Evolutionary conservation across 441 rosid genomes (phyloP).

Genomic region (Flueggea neowawraea): DNA sequence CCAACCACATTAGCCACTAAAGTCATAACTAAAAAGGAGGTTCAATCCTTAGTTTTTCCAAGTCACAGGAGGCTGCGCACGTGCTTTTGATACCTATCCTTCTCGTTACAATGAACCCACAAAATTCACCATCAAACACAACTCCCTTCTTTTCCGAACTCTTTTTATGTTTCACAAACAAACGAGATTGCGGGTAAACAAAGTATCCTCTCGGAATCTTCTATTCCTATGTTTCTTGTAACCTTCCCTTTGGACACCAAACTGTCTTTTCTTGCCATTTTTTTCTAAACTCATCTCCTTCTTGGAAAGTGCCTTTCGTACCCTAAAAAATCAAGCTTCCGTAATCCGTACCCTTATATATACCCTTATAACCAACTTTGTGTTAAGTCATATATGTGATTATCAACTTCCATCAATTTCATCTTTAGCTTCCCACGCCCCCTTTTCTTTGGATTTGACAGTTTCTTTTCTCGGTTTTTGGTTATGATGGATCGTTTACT

Average conservation of each 20-base stretch:
- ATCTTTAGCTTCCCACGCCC: background rate
- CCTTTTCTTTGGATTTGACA: background rate
- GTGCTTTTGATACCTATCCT: background rate
- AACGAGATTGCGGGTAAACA: background rate
- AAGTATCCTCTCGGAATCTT: background rate
- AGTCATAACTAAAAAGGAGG: no score
- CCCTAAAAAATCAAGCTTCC: background rate
- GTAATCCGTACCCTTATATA: no score
- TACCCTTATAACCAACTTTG: no score
- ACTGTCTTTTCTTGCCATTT: background rate
- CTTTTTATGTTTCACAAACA: background rate
- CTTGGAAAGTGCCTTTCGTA: background rate
- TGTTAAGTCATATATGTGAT: background rate
- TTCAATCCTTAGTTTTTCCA: background rate
- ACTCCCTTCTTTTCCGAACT: background rate
- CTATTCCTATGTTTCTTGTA: background rate
- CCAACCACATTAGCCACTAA: no score
- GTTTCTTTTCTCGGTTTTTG: background rate
- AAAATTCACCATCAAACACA: background rate
- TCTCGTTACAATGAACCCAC: background rate
- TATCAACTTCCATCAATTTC: background rate
- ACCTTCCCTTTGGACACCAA: background rate
- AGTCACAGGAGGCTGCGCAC: slow-evolving; percentile 2
- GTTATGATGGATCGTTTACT: slow-evolving; percentile 12
- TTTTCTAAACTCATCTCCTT: background rate